These are phyloP conservation scores for Citeromyces matritensis DNA, from an alignment of 805 yeast genomes.

Conservation along the genomic window DNA sequence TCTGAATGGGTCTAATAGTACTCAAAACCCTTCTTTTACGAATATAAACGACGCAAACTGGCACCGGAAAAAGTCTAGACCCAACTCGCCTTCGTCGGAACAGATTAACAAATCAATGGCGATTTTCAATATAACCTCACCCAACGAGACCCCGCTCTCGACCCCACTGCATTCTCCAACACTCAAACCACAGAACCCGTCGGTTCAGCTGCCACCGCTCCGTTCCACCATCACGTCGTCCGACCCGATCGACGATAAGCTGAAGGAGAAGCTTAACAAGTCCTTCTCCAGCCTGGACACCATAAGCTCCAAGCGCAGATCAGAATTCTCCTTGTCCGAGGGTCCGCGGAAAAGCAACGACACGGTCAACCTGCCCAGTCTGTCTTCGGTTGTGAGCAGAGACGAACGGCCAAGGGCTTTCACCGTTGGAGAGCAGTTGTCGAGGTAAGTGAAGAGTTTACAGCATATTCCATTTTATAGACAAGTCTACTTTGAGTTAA, in stretches of 20 bases:
- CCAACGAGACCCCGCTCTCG: slow-evolving; percentile 16
- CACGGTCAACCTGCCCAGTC: too few species aligned
- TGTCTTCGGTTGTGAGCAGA: too few species aligned
- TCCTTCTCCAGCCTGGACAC: slow-evolving; percentile 1
- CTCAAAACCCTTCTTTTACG: slow-evolving; percentile 3
- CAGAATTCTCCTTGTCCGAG: too few species aligned
- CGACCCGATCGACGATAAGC: not conserved
- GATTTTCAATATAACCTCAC: slow-evolving; percentile 16
- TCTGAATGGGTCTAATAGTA: slow-evolving; percentile 4
- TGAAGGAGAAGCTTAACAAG: not conserved
- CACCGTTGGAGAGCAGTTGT: too few species aligned
- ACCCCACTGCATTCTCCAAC: slow-evolving; percentile 22
- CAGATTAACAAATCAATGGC: slow-evolving; percentile 7
- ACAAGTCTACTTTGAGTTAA: too few species aligned
- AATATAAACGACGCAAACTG: slow-evolving; percentile 26
- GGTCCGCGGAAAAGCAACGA: too few species aligned
- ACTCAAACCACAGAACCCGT: slow-evolving; percentile 10
- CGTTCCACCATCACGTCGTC: slow-evolving; percentile 11
- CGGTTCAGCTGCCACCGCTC: slow-evolving; percentile 15
- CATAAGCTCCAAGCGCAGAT: too few species aligned
- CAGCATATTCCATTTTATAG: too few species aligned
- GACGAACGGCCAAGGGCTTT: too few species aligned
- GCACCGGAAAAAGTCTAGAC: slow-evolving; percentile 23
- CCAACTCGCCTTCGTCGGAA: slow-evolving; percentile 13
- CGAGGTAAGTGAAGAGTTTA: too few species aligned